phyloP scores from a whole-genome alignment of 768 basidiomycete species.

The Lactifluus hygrophoroides region DNA sequence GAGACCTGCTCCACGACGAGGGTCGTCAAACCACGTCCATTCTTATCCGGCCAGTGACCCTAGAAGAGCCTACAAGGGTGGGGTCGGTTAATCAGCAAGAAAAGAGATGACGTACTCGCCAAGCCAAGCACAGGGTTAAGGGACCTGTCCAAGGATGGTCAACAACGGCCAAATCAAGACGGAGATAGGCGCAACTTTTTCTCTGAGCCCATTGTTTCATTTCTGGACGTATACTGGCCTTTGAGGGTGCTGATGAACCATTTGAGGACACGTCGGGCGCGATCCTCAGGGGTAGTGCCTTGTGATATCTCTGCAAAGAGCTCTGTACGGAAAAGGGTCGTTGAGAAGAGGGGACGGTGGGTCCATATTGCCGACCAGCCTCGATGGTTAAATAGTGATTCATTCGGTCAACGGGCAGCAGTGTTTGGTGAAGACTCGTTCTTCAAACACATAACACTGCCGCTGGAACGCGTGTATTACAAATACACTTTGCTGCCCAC shows the following conservation, averaged over 20 bases:
- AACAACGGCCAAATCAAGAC: not conserved
- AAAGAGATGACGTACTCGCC: slow-evolving; percentile 62
- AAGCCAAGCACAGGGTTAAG: slow-evolving; percentile 92
- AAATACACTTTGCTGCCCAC: too few species aligned
- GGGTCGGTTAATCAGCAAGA: too few species aligned
- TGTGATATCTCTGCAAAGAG: slow-evolving; percentile 82
- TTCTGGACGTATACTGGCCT: slow-evolving; percentile 90
- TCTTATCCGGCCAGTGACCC: slow-evolving; percentile 72
- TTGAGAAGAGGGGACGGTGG: not conserved
- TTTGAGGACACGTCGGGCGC: slow-evolving; percentile 69
- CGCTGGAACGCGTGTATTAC: too few species aligned
- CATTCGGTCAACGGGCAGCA: not conserved
- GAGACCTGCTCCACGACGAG: slow-evolving; percentile 94
- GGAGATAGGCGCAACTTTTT: slow-evolving; percentile 63
- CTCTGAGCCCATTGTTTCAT: slow-evolving; percentile 93
- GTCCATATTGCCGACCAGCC: not conserved
- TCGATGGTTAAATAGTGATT: slow-evolving; percentile 5
- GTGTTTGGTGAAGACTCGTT: not conserved
- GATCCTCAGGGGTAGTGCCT: slow-evolving; percentile 61
- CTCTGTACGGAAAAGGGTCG: not conserved
- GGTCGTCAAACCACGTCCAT: slow-evolving; percentile 67
- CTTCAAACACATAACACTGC: too few species aligned
- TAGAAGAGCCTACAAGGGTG: slow-evolving; percentile 86
- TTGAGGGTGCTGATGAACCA: slow-evolving; percentile 98
- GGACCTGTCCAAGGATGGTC: slow-evolving; percentile 43